Conservation (phyloP, 129 eudicot genomes). For the Escallonia rubra region DNA sequence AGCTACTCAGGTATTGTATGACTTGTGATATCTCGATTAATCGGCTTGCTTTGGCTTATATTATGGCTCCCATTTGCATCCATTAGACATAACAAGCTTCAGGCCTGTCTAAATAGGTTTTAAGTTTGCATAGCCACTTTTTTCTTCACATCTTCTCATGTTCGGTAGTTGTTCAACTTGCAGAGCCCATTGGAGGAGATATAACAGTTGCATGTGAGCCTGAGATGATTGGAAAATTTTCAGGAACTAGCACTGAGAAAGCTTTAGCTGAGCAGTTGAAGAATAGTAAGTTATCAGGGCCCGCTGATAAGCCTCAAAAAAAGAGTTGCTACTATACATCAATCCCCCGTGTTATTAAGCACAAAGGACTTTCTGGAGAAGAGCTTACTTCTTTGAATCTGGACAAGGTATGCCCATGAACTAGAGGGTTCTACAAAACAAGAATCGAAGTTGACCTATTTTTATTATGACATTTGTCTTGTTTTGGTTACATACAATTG, state of each 20-base stretch:
- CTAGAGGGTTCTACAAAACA: not conserved
- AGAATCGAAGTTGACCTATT: not conserved
- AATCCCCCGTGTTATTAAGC: slow-evolving; percentile 78
- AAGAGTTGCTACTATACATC: slow-evolving; percentile 72
- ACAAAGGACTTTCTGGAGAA: slow-evolving; percentile 55
- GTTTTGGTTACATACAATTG: slow-evolving; percentile 3
- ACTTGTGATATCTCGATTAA: too few species aligned
- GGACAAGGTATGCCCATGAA: slow-evolving; percentile 62
- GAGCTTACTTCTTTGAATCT: slow-evolving; percentile 86
- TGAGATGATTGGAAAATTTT: slow-evolving; percentile 37
- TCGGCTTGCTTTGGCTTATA: not conserved
- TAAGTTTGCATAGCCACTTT: not conserved
- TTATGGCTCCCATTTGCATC: not conserved
- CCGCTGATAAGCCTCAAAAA: slow-evolving; percentile 31
- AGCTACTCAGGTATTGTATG: too few species aligned
- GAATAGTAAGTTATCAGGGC: slow-evolving; percentile 38
- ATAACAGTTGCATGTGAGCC: slow-evolving; percentile 69
- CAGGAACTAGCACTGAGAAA: slow-evolving; percentile 58
- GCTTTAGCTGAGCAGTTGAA: slow-evolving; percentile 67
- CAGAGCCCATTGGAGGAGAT: slow-evolving; percentile 96
- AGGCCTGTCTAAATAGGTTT: not conserved
- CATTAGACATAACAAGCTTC: too few species aligned
- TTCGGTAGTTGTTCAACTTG: slow-evolving; percentile 8
- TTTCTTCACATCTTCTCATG: not conserved
- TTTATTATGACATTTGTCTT: not conserved